Percentiles rank a stretch among this genome's conserved stretches.
Conservation (phyloP, 768 basidiomycete species). For the Rhizopogon salebrosus region DNA sequence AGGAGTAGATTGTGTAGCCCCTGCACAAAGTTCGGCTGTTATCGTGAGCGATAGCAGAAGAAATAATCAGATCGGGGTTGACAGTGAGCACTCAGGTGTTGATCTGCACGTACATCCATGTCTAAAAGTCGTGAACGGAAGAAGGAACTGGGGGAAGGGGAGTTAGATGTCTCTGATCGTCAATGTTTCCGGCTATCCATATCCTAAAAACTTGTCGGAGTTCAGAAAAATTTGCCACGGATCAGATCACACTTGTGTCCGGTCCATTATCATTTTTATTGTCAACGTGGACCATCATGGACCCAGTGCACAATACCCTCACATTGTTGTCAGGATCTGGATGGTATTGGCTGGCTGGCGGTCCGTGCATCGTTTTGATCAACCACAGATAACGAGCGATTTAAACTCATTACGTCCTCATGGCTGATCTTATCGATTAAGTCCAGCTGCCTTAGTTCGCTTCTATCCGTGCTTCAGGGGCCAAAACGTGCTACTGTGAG, state of each 20-base stretch:
- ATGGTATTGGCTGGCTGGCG: too few relatives aligned
- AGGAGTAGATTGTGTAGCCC: conserved; percentile 80
- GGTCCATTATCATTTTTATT: background rate
- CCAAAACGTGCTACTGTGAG: background rate
- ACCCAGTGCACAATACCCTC: too few relatives aligned
- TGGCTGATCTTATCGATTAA: too few relatives aligned
- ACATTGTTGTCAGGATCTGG: too few relatives aligned
- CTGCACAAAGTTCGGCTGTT: conserved; percentile 69
- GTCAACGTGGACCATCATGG: too few relatives aligned
- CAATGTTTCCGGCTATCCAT: conserved; percentile 12
- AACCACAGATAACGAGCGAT: too few relatives aligned
- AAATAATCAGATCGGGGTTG: conserved; percentile 7
- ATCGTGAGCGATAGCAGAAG: background rate
- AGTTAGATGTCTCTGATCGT: conserved; percentile 22
- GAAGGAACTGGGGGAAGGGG: conserved; percentile 24
- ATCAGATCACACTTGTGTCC: too few relatives aligned
- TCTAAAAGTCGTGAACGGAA: conserved; percentile 15
- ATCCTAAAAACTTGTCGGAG: conserved; percentile 57
- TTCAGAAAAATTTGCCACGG: conserved; percentile 32
- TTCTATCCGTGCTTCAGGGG: too few relatives aligned
- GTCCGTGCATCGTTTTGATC: too few relatives aligned
- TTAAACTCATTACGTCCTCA: too few relatives aligned
- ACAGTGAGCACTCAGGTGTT: background rate
- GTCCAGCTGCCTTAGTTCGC: too few relatives aligned
- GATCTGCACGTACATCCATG: conserved; percentile 26